phyloP scores from a whole-genome alignment of 2,329 filamentous ascomycete genomes.

The Sporothrix euskadiensis region DNA sequence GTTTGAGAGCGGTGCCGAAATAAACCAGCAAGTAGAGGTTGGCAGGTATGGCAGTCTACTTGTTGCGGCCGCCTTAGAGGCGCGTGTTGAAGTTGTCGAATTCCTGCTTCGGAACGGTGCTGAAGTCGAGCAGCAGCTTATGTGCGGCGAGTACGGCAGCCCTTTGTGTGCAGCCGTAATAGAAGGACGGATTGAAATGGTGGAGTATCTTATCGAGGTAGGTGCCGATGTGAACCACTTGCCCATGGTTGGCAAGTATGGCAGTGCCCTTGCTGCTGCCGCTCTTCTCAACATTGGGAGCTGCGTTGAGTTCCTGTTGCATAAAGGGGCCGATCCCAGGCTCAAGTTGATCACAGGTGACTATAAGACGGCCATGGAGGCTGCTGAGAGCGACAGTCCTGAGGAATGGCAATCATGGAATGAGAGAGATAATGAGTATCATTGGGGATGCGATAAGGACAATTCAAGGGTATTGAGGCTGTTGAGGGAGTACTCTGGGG shows the following conservation, averaged over 20 bases:
- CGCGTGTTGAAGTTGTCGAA: too few species aligned
- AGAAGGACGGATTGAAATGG: not conserved
- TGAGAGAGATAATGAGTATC: too few species aligned
- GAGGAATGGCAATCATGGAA: too few species aligned
- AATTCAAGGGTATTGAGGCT: too few species aligned
- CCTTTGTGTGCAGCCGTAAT: not conserved
- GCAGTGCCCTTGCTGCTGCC: not conserved
- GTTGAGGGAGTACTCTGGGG: too few species aligned
- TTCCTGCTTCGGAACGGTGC: too few species aligned
- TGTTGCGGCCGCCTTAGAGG: too few species aligned
- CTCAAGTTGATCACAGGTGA: not conserved
- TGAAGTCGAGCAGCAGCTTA: too few species aligned
- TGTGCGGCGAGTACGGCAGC: not conserved
- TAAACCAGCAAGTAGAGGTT: too few species aligned
- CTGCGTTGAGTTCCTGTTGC: not conserved
- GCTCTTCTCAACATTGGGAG: not conserved
- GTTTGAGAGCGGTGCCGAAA: too few species aligned
- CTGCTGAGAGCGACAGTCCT: not conserved
- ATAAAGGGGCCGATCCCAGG: not conserved
- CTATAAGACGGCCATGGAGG: not conserved
- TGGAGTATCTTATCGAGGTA: not conserved
- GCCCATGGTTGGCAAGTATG: not conserved
- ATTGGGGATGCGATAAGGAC: too few species aligned
- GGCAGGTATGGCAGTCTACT: too few species aligned
- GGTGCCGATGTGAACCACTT: not conserved